phyloP scores from a whole-genome alignment of 2,329 filamentous ascomycete genomes.

The Cercospora zeae-maydis region DNA sequence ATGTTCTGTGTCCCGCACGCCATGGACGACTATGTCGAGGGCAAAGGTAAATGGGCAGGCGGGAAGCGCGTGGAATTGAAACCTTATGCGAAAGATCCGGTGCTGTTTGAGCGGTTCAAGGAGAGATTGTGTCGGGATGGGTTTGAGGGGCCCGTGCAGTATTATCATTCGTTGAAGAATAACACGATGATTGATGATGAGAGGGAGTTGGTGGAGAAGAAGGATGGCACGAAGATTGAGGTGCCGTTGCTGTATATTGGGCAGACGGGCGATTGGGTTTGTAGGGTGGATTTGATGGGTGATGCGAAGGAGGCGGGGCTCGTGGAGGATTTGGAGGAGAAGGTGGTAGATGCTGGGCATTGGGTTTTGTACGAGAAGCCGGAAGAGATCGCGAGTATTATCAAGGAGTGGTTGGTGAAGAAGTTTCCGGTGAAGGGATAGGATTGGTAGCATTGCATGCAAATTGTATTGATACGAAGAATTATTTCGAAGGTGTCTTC shows the following conservation, averaged over 20 bases:
- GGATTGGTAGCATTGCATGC: neutral
- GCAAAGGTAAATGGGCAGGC: conserved; percentile 20
- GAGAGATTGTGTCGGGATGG: conserved; percentile 35
- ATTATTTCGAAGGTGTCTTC: too few species aligned
- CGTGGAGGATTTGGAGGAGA: conserved; percentile 25
- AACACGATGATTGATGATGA: conserved; percentile 33
- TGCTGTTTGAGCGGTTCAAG: conserved; percentile 35
- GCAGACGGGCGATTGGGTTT: conserved; percentile 31
- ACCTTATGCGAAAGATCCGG: conserved; percentile 35
- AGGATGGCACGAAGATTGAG: conserved; percentile 31
- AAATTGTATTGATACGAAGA: too few species aligned
- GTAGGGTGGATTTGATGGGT: conserved; percentile 26
- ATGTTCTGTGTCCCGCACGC: conserved; percentile 40
- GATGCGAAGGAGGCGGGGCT: conserved; percentile 26
- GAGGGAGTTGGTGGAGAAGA: conserved; percentile 25
- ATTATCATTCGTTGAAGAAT: conserved; percentile 36
- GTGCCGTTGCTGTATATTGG: conserved; percentile 36
- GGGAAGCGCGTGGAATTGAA: conserved; percentile 29
- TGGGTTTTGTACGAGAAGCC: conserved; percentile 33
- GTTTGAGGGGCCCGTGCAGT: conserved; percentile 37
- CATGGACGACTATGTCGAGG: conserved; percentile 35
- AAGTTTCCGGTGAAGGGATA: conserved; percentile 34
- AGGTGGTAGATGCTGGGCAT: conserved; percentile 25
- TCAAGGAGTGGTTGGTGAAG: conserved; percentile 28
- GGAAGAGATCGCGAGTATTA: conserved; percentile 26